Evolutionary conservation across 495 filamentous ascomycete genomes (phyloP).

Genomic region (Xylaria palmicola): DNA sequence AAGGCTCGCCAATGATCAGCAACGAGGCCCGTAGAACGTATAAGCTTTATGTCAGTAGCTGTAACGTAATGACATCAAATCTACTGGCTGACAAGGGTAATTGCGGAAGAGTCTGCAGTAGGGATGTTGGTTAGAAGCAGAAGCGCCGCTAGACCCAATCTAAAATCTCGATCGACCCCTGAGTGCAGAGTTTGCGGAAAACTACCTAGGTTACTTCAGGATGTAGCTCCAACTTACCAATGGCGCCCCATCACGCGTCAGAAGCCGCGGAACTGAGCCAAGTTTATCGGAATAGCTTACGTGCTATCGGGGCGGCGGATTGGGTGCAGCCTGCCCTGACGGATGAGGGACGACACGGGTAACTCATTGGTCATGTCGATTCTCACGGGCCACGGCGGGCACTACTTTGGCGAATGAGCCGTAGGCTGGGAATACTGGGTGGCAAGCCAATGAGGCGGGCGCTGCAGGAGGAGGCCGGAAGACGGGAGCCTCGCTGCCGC

Average conservation of each 20-base stretch:
- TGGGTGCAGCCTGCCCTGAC: not conserved
- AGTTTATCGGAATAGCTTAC: no score
- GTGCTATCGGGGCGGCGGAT: no score
- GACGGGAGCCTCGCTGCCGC: not conserved
- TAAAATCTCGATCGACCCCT: not conserved
- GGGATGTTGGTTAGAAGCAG: not conserved
- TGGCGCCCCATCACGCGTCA: no score
- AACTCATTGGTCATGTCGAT: not conserved
- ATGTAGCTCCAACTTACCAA: not conserved
- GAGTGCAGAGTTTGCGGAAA: not conserved
- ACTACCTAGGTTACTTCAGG: no score
- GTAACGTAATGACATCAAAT: slow-evolving; percentile 1
- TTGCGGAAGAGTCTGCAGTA: not conserved
- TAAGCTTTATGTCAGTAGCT: not conserved
- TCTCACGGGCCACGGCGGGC: not conserved
- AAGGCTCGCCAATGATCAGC: not conserved
- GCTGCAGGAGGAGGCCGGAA: not conserved
- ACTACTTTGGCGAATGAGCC: not conserved
- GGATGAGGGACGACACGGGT: not conserved
- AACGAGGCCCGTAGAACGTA: not conserved
- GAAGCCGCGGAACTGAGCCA: no score
- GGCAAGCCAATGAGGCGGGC: no score
- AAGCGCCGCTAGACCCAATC: not conserved
- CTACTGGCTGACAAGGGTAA: not conserved
- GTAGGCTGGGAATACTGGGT: not conserved